These are phyloP conservation scores for Pyrus communis DNA, from an alignment of 306 rosid genomes.

Conservation along the genomic window DNA sequence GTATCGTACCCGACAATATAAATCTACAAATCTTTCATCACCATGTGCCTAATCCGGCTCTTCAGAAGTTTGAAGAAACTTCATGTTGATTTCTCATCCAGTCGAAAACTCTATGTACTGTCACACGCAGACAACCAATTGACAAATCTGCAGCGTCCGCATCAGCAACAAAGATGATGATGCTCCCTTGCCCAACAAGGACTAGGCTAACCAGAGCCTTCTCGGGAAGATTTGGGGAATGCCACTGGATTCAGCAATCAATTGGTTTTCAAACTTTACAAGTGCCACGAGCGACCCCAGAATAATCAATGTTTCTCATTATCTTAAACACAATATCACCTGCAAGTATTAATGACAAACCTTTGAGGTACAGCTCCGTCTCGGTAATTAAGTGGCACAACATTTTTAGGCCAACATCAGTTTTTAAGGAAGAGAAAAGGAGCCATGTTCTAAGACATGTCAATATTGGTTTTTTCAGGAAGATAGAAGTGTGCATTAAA, in stretches of 20 bases:
- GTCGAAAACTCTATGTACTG: constrained; percentile 25
- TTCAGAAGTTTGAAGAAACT: constrained; percentile 22
- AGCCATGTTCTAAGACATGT: too few species aligned
- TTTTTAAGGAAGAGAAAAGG: not conserved
- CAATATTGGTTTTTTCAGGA: too few species aligned
- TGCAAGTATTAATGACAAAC: constrained; percentile 27
- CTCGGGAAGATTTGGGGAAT: constrained; percentile 40
- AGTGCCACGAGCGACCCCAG: constrained; percentile 37
- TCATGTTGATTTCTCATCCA: constrained; percentile 20
- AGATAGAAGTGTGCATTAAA: not conserved
- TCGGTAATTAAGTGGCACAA: not conserved
- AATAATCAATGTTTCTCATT: constrained; percentile 42
- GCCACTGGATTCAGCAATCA: constrained; percentile 32
- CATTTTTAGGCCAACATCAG: not conserved
- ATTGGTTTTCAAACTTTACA: constrained; percentile 40
- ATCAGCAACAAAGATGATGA: constrained; percentile 46
- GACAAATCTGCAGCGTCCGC: constrained; percentile 26
- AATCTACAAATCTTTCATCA: constrained; percentile 61
- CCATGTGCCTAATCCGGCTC: constrained; percentile 15
- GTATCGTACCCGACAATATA: constrained; percentile 37
- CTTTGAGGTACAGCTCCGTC: not conserved
- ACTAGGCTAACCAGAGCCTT: constrained; percentile 29
- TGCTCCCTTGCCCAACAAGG: constrained; percentile 25
- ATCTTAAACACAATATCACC: constrained; percentile 36
- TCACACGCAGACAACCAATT: constrained; percentile 33